A percentile compares a stretch with the other conserved stretches of the same genome.
Conservation (phyloP, 345 rosid genomes). For the Murraya paniculata region DNA sequence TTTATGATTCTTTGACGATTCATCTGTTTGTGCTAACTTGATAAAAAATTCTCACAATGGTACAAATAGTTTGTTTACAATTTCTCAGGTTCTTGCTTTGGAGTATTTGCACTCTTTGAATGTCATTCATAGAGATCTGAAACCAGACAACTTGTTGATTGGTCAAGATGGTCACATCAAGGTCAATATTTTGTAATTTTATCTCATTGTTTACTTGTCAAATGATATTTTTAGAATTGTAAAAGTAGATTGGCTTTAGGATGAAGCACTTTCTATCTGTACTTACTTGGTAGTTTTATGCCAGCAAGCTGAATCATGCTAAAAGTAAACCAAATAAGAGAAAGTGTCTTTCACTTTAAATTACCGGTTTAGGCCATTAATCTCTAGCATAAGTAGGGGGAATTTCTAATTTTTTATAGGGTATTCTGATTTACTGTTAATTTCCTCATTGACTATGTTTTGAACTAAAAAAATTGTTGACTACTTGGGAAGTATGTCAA, state of each 20-base stretch:
- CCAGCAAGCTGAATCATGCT: neutral
- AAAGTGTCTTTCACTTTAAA: neutral
- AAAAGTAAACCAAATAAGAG: neutral
- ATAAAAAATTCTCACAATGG: conserved; percentile 32
- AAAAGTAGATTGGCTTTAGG: neutral
- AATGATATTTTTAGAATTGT: neutral
- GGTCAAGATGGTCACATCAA: conserved; percentile 98
- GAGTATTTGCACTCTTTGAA: conserved; percentile 93
- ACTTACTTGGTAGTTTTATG: neutral
- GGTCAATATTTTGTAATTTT: conserved; percentile 46
- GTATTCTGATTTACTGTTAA: neutral
- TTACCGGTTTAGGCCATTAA: neutral
- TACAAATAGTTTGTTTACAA: conserved; percentile 31
- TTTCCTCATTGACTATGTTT: neutral
- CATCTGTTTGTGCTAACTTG: neutral
- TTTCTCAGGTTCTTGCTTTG: conserved; percentile 90
- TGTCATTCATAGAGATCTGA: conserved; percentile 94
- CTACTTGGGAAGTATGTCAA: neutral
- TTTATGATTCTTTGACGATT: conserved; percentile 9
- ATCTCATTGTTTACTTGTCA: neutral
- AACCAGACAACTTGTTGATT: conserved; percentile 97
- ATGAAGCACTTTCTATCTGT: neutral
- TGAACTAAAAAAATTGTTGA: neutral
- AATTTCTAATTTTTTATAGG: neutral
- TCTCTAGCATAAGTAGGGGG: neutral